Evolutionary conservation across 768 basidiomycete genomes (phyloP).

Genomic region (Russula ochroleuca): DNA sequence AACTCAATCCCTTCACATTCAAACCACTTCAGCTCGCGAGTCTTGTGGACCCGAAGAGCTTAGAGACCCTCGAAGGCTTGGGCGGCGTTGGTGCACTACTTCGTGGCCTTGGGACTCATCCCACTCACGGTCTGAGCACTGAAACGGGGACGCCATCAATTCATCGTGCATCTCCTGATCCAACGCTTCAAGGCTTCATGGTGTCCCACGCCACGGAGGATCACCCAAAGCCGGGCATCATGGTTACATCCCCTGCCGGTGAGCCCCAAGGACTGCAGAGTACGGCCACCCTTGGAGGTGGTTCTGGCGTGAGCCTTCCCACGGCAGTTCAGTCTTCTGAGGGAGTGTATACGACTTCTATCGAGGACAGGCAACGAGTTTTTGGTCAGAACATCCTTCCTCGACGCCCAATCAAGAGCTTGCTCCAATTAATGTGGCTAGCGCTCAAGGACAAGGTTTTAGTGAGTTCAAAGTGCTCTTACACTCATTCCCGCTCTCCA

Average conservation of each 20-base stretch:
- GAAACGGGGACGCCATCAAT: not conserved
- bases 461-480: conserved; percentile 36
- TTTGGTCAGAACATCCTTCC: conserved; percentile 54
- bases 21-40: conserved; percentile 74
- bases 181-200: not conserved
- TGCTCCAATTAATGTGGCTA: conserved; percentile 55
- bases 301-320: not conserved
- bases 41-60: conserved; percentile 84
- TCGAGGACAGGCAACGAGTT: conserved; percentile 45
- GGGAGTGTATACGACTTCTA: conserved; percentile 34
- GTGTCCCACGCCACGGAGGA: conserved; percentile 30
- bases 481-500: not conserved
- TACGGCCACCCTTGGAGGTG: conserved; percentile 15
- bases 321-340: not conserved
- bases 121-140: conserved; percentile 42
- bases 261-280: conserved; percentile 25
- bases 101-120: conserved; percentile 67
- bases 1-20: conserved; percentile 66
- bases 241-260: conserved; percentile 41
- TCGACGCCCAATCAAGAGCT: conserved; percentile 42
- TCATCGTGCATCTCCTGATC: conserved; percentile 11
- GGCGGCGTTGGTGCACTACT: conserved; percentile 71
- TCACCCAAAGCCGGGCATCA: conserved; percentile 34
- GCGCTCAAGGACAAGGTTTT: conserved; percentile 62
- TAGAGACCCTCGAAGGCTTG: conserved; percentile 58